Base-by-base conservation (phyloP, 139 green algal genomes). In the Mychonastes homosphaera region DNA sequence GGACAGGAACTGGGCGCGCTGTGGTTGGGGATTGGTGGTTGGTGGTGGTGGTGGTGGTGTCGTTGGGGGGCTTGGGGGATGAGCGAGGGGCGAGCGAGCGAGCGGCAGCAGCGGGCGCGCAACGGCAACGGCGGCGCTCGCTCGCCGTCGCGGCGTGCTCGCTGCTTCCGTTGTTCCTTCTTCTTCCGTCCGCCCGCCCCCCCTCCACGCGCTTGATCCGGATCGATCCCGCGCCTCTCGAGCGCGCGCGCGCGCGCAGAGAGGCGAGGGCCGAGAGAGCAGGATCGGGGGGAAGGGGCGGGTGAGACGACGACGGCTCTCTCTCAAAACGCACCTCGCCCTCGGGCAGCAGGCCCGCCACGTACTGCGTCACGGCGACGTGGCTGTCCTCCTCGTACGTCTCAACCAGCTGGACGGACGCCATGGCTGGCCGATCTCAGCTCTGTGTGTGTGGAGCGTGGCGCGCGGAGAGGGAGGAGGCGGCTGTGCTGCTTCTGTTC, bases 301-400 rank as follows among this genome's bases (percentile, higher is more conserved):
- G n/a, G n/a, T n/a, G n/a, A n/a, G n/a, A n/a, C n/a, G n/a, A n/a
- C n/a, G n/a, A n/a, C 47, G 9, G 21, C 27, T 38, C 21, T 38
- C 3, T 33, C 27, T n/a, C n/a, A n/a, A n/a, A n/a, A 9, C 57
- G 21, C 34, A 65, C 58, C 58, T 65, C 24, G 26, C 58, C 59
- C 36, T 67, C 59, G 28, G 52, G 32, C 35, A 67, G 30, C 39
- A 67, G 38, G 18, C 21, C 32, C 19, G 48, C 46, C 30, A 67
- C 30, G 59, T 53, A 44, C 26, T 28, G 24, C 16, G 49, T 49
- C 16, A 67, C 59, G 12, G 59, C 59, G 19, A 41, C 53, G n/a
- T 53, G 28, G n/a, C 21, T 39, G 39, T 67, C 59, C 36, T 67
- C 59, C 38, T 67, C 59, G 18, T 59, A 60, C 6, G 49, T 59